Conservation (phyloP, 2,329 filamentous ascomycete species). For the Rhexocercosporidium sp. region DNA sequence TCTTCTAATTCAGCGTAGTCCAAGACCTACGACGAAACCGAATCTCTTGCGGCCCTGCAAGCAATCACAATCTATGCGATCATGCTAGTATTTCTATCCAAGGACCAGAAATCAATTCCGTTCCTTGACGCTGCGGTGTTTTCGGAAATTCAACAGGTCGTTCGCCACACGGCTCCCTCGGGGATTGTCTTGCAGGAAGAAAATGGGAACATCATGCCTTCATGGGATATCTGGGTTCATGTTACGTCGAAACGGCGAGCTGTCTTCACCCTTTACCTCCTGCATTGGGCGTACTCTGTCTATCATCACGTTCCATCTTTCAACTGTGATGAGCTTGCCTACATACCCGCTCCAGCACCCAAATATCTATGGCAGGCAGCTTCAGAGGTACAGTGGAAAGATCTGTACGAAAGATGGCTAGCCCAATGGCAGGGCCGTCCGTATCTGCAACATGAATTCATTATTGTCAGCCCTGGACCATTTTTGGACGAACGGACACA, state of each 20-base stretch:
- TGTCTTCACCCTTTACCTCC: slow-evolving; percentile 43
- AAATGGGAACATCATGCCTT: slow-evolving; percentile 38
- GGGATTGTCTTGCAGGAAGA: slow-evolving; percentile 46
- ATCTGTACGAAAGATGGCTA: slow-evolving; percentile 43
- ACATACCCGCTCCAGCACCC: slow-evolving; percentile 46
- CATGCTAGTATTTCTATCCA: slow-evolving; percentile 46
- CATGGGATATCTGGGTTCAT: slow-evolving; percentile 48
- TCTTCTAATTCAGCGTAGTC: slow-evolving; percentile 35
- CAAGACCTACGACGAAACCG: slow-evolving; percentile 41
- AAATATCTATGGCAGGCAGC: slow-evolving; percentile 47
- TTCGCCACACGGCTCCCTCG: slow-evolving; percentile 41
- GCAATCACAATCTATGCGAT: slow-evolving; percentile 46
- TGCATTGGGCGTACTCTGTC: slow-evolving; percentile 48
- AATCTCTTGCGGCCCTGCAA: slow-evolving; percentile 45
- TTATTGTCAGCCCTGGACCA: slow-evolving; percentile 38
- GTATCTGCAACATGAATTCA: slow-evolving; percentile 43
- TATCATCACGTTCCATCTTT: slow-evolving; percentile 44
- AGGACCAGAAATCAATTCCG: slow-evolving; percentile 30
- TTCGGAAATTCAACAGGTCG: slow-evolving; percentile 41
- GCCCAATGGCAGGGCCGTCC: slow-evolving; percentile 43
- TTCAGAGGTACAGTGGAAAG: slow-evolving; percentile 43
- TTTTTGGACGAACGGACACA: slow-evolving; percentile 44
- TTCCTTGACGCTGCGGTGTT: slow-evolving; percentile 40
- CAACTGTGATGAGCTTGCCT: slow-evolving; percentile 45
- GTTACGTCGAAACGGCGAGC: slow-evolving; percentile 61